Evolutionary conservation across 2,329 filamentous ascomycete species (phyloP), one percentile per base, ranked within the genome.

Genomic region (Colletotrichum sp.): DNA sequence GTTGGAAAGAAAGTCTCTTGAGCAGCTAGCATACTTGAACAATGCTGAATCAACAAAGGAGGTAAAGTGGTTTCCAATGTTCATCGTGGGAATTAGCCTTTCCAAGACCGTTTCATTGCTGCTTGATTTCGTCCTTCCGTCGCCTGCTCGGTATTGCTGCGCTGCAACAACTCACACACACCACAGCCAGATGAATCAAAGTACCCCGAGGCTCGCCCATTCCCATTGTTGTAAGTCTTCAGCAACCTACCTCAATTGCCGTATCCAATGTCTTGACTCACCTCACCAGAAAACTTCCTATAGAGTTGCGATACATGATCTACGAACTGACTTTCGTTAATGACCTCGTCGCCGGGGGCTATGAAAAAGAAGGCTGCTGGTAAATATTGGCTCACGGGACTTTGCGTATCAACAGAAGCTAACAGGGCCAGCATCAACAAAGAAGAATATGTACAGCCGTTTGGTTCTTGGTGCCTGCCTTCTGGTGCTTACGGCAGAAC

Each of bases 1-100:
- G 39, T n/a, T 4, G 19, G 0, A 49, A 4, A 49, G 19, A n/a
- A 49, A 49, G 19, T 2, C 0, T 49, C 39, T 2, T 1, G 0
- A 49, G 12, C 39, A 49, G 1, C 6, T 12, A 49, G 19, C 9
- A 12, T 4, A 3, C 39, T 49, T n/a, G 19, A 4, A 5, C 39
- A 49, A 22, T n/a, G 19, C 19, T 22, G 9, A 49, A 49, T n/a
- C 1, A n/a, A 6, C 19, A n/a, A 49, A 49, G 19, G 19, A 49
- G 39, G 39, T 49, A n/a, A 12, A n/a, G 19, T 49, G 9, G 5
- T n/a, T n/a, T 12, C 39, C 19, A 49, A 49, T 1, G 4, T n/a
- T 49, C 39, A n/a, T 49, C 39, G 1, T n/a, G 9, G 19, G 6
- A 49, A n/a, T 49, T n/a, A 49, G 9, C 3, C 12, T 49, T 49